These are phyloP conservation scores for Yamadazyma olivae DNA, from an alignment of 805 yeast genomes.

Conservation along the genomic window DNA sequence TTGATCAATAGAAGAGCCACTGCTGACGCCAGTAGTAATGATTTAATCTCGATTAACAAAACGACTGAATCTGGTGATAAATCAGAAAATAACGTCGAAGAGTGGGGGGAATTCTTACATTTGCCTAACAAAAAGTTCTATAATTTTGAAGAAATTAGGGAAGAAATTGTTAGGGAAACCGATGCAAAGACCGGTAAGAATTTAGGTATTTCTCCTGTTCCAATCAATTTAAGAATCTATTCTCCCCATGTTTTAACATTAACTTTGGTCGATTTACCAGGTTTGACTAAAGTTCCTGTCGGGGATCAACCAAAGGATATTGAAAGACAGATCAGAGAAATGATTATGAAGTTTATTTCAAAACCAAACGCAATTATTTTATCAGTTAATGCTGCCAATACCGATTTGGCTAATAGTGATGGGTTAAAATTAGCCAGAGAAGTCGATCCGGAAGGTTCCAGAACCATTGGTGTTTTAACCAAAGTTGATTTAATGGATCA, in stretches of 20 bases:
- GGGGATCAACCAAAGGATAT: slow-evolving; percentile 99
- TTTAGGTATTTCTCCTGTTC: slow-evolving; percentile 86
- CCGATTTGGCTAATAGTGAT: slow-evolving; percentile 95
- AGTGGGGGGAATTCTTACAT: slow-evolving; percentile 98
- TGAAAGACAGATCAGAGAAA: slow-evolving; percentile 88
- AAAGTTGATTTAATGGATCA: slow-evolving; percentile 97
- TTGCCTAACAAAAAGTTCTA: slow-evolving; percentile 83
- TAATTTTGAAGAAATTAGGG: slow-evolving; percentile 84
- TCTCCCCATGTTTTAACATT: slow-evolving; percentile 93
- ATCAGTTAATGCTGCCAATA: slow-evolving; percentile 94
- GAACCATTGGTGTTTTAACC: slow-evolving; percentile 96
- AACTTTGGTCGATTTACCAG: slow-evolving; percentile 95
- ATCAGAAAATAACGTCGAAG: slow-evolving; percentile 71
- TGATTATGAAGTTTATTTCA: slow-evolving; percentile 89
- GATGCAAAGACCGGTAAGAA: slow-evolving; percentile 78
- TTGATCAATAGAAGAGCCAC: slow-evolving; percentile 67
- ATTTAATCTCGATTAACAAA: slow-evolving; percentile 44
- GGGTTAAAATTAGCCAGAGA: slow-evolving; percentile 95
- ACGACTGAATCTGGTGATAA: slow-evolving; percentile 43
- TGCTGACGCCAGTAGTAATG: slow-evolving; percentile 15
- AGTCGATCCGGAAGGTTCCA: slow-evolving; percentile 93
- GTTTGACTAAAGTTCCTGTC: slow-evolving; percentile 96
- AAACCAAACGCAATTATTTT: slow-evolving; percentile 93
- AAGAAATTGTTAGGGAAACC: slow-evolving; percentile 89
- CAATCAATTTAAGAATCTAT: slow-evolving; percentile 88